These are phyloP conservation scores for Tetrahymena elliotti DNA, from an alignment of 73 alveolate species.

Conservation along the genomic window DNA sequence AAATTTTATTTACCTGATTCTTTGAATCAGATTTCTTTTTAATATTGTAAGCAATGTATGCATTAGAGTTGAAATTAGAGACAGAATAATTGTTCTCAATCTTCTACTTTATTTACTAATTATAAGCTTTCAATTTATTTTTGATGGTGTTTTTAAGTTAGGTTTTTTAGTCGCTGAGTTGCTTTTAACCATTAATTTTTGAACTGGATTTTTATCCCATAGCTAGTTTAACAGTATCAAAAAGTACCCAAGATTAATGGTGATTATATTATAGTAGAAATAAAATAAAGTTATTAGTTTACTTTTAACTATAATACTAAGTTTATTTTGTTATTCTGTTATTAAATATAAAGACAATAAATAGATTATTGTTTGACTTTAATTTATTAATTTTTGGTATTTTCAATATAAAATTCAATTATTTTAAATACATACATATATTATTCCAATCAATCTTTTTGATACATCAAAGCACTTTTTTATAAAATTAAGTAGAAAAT, in stretches of 20 bases:
- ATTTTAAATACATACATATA: too few relatives aligned
- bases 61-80: background rate
- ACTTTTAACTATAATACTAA: background rate
- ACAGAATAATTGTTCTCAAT: background rate
- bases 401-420: background rate
- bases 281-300: too few relatives aligned
- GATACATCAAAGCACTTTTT: background rate
- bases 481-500: background rate
- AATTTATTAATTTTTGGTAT: background rate
- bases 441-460: background rate
- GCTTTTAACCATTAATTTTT: background rate
- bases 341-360: background rate
- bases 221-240: background rate
- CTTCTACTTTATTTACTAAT: background rate
- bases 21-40: background rate
- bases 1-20: background rate
- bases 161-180: background rate
- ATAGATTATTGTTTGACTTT: background rate
- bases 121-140: background rate
- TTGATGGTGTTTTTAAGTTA: background rate
- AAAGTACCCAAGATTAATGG: background rate
- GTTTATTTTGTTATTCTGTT: background rate
- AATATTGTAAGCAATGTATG: background rate
- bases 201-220: background rate
- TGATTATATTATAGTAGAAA: background rate